Conservation (phyloP, 1,139 yeast species). For the Blastobotrys buckinghamii region DNA sequence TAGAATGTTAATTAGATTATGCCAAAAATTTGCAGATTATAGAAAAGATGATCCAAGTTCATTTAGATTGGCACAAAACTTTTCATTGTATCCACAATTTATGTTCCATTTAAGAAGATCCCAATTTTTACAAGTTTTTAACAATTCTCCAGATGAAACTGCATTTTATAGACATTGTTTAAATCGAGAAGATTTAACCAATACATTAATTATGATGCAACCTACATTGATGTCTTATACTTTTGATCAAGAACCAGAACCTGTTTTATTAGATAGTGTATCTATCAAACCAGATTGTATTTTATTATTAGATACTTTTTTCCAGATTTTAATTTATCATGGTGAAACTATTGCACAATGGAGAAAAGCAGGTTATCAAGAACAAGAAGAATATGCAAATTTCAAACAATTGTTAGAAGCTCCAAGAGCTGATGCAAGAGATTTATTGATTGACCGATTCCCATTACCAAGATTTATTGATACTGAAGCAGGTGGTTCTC, state of each 20-base stretch:
- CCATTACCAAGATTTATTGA: constrained; percentile 96
- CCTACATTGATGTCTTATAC: constrained; percentile 88
- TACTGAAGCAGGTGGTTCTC: constrained; percentile 97
- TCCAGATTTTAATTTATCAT: constrained; percentile 92
- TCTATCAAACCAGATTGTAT: constrained; percentile 88
- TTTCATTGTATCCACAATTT: constrained; percentile 90
- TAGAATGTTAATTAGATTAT: constrained; percentile 73
- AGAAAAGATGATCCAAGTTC: constrained; percentile 69
- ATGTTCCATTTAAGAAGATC: constrained; percentile 95
- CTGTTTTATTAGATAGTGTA: constrained; percentile 91
- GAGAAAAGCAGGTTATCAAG: constrained; percentile 95
- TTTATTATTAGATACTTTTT: constrained; percentile 85
- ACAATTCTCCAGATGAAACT: constrained; percentile 97
- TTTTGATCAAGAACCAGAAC: constrained; percentile 72
- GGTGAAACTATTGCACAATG: constrained; percentile 94
- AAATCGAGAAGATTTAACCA: constrained; percentile 84
- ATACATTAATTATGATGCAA: constrained; percentile 94
- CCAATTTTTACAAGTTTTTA: constrained; percentile 92
- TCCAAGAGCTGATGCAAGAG: constrained; percentile 91
- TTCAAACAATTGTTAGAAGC: constrained; percentile 82
- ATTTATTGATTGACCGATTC: constrained; percentile 83
- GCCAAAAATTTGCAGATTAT: constrained; percentile 85
- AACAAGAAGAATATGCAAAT: constrained; percentile 81
- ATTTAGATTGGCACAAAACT: constrained; percentile 71
- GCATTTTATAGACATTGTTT: constrained; percentile 94